Evolutionary conservation across 2,329 filamentous ascomycete genomes (phyloP).

Genomic region (Amauroascus niger): DNA sequence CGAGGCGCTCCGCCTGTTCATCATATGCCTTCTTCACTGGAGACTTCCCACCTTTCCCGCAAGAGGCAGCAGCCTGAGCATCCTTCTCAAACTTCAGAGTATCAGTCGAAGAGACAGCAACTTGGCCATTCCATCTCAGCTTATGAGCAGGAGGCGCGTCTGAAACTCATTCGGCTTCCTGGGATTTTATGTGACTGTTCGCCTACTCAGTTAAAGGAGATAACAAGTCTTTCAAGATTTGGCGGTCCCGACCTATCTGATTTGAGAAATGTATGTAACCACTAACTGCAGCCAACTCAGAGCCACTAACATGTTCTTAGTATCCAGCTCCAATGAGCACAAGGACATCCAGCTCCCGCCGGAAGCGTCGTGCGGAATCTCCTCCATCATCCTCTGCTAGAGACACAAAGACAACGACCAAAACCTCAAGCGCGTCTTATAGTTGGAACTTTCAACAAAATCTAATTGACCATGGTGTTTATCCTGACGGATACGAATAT

Average conservation of each 20-base stretch:
- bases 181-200: not conserved
- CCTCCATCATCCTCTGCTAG: not conserved
- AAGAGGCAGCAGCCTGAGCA: not conserved
- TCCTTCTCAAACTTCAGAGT: not conserved
- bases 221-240: slow-evolving; percentile 12
- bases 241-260: slow-evolving; percentile 15
- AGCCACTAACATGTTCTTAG: not conserved
- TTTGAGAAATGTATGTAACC: slow-evolving; percentile 15
- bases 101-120: slow-evolving; percentile 13
- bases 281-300: not conserved
- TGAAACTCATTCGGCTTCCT: not conserved
- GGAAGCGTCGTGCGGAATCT: slow-evolving; percentile 10
- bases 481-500: slow-evolving; percentile 22
- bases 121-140: not conserved
- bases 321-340: not conserved
- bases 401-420: not conserved
- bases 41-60: not conserved
- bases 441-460: slow-evolving; percentile 31
- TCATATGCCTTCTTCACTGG: not conserved
- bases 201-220: not conserved
- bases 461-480: slow-evolving; percentile 30
- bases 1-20: too few relatives aligned
- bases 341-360: not conserved
- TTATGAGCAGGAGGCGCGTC: not conserved
- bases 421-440: slow-evolving; percentile 20